Evolutionary conservation across 768 basidiomycete genomes (phyloP).

Genomic region (Cyclocybe aegerita): DNA sequence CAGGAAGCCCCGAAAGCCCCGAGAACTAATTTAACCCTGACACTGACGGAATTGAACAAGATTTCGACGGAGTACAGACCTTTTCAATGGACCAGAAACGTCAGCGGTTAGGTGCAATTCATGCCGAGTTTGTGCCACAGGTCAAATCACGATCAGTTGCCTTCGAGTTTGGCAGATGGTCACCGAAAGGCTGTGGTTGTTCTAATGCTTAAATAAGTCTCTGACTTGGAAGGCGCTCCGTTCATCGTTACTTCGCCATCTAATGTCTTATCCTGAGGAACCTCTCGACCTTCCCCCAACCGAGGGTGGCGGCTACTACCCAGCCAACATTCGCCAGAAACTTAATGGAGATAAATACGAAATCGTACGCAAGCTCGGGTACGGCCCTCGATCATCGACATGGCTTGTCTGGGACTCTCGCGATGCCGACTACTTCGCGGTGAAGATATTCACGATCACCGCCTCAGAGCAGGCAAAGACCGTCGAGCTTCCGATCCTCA

Average conservation of each 20-base stretch:
- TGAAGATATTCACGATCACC: conserved; percentile 15
- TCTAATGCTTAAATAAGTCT: too few species aligned
- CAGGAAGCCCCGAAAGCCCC: too few species aligned
- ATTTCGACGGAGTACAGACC: too few species aligned
- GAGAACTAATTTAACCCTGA: too few species aligned
- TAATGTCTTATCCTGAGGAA: conserved; percentile 18
- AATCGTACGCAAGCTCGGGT: conserved; percentile 18
- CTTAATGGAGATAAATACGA: conserved; percentile 10
- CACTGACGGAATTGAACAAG: too few species aligned
- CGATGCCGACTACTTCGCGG: conserved; percentile 7
- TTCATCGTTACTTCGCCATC: not conserved
- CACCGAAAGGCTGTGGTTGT: too few species aligned
- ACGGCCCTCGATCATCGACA: conserved; percentile 13
- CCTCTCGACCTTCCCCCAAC: conserved; percentile 11
- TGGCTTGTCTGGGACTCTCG: conserved; percentile 12
- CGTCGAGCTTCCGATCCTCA: conserved; percentile 11
- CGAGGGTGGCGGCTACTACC: conserved; percentile 15
- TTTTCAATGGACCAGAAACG: too few species aligned
- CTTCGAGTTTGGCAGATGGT: too few species aligned
- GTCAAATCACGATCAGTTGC: too few species aligned
- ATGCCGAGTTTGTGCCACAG: too few species aligned
- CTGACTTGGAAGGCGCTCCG: too few species aligned
- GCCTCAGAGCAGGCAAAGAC: conserved; percentile 8
- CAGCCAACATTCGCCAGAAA: conserved; percentile 13
- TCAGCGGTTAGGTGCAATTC: too few species aligned